These are phyloP conservation scores for Mucor velutinosus DNA, from an alignment of 371 early-diverging fungal species.

Conservation along the genomic window DNA sequence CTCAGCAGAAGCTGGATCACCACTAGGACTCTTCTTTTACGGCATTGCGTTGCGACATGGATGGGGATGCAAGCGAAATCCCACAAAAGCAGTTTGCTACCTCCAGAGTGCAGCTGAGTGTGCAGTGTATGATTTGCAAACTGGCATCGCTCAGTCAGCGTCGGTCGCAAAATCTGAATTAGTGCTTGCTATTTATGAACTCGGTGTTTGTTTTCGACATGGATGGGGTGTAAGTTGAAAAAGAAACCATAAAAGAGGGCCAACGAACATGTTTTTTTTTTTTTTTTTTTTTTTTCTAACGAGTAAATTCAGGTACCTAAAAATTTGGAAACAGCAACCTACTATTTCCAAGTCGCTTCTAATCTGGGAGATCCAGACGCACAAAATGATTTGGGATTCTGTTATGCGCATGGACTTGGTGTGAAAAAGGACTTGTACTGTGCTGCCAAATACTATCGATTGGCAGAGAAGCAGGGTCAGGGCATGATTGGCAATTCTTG, in stretches of 20 bases:
- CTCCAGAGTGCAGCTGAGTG: slow-evolving; percentile 81
- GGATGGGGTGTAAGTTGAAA: slow-evolving; percentile 83
- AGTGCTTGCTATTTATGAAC: slow-evolving; percentile 84
- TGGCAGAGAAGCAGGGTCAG: slow-evolving; percentile 82
- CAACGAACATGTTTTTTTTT: neutral
- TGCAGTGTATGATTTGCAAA: slow-evolving; percentile 66
- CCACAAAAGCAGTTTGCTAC: slow-evolving; percentile 65
- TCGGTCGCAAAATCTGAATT: slow-evolving; percentile 53
- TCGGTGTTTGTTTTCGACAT: slow-evolving; percentile 81
- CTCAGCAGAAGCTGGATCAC: slow-evolving; percentile 73
- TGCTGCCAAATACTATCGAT: slow-evolving; percentile 86
- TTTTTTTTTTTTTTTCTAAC: no score
- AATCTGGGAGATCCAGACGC: slow-evolving; percentile 91
- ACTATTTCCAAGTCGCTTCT: slow-evolving; percentile 88
- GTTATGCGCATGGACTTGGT: slow-evolving; percentile 80
- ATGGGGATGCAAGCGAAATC: slow-evolving; percentile 80
- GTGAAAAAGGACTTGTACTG: slow-evolving; percentile 78
- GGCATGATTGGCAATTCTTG: slow-evolving; percentile 90
- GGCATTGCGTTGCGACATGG: slow-evolving; percentile 91
- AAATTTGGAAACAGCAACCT: slow-evolving; percentile 76
- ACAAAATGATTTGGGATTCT: slow-evolving; percentile 82
- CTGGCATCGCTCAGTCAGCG: slow-evolving; percentile 25
- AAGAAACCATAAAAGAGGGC: neutral
- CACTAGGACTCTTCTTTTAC: slow-evolving; percentile 85
- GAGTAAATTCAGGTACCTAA: slow-evolving; percentile 57